A percentile compares a stretch with the other conserved stretches of the same genome.
Conservation (phyloP, 805 yeast species). For the Cyberlindnera nakhonratchasimensis region DNA sequence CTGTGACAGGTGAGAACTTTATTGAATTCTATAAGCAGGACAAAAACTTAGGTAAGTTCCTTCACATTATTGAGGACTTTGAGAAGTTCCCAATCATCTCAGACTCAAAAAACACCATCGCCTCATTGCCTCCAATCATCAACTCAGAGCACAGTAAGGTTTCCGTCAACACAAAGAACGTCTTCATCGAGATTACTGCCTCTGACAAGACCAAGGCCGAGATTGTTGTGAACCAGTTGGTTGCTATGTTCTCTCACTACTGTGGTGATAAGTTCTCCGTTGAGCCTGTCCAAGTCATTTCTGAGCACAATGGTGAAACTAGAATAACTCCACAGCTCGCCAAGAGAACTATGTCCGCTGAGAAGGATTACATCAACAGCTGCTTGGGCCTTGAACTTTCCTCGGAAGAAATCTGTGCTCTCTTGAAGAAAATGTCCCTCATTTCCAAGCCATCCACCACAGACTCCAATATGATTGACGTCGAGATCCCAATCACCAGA, state of each 20-base stretch:
- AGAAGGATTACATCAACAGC: slow-evolving; percentile 82
- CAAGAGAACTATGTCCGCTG: slow-evolving; percentile 69
- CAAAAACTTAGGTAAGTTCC: slow-evolving; percentile 82
- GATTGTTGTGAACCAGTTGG: slow-evolving; percentile 85
- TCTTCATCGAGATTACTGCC: slow-evolving; percentile 92
- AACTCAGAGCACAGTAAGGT: slow-evolving; percentile 90
- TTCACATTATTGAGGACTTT: slow-evolving; percentile 82
- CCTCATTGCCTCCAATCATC: slow-evolving; percentile 96
- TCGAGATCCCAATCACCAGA: slow-evolving; percentile 87
- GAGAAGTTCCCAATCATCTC: slow-evolving; percentile 89
- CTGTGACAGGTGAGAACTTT: slow-evolving; percentile 70
- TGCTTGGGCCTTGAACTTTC: slow-evolving; percentile 81
- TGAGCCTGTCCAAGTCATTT: slow-evolving; percentile 85
- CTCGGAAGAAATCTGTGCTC: slow-evolving; percentile 60
- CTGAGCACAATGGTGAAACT: slow-evolving; percentile 74
- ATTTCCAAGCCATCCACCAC: slow-evolving; percentile 50
- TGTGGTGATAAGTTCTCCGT: slow-evolving; percentile 76
- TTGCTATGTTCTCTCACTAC: slow-evolving; percentile 94
- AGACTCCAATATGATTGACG: slow-evolving; percentile 38
- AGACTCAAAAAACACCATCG: slow-evolving; percentile 71
- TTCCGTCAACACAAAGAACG: slow-evolving; percentile 76
- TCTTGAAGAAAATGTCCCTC: slow-evolving; percentile 80
- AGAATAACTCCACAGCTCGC: slow-evolving; percentile 72
- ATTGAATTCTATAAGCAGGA: slow-evolving; percentile 90
- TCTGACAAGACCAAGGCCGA: slow-evolving; percentile 94